Evolutionary conservation across 106 monocot genomes (phyloP).

Genomic region (Gastrodia elata): DNA sequence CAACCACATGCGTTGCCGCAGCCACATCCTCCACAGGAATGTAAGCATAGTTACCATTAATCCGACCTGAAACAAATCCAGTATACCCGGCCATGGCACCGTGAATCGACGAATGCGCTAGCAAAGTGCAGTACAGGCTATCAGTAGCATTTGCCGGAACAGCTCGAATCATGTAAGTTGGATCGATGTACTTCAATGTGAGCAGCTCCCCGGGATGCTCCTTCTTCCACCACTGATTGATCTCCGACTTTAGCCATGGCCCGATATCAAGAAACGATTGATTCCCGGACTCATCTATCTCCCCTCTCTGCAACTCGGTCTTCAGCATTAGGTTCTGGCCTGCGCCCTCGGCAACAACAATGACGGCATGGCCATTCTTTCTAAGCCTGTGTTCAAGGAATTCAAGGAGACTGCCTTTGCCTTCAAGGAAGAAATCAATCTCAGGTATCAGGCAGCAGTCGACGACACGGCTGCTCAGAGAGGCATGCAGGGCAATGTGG

Average conservation of each 20-base stretch:
- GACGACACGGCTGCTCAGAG: slow-evolving; percentile 72
- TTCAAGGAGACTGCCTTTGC: slow-evolving; percentile 67
- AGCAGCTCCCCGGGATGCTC: slow-evolving; percentile 51
- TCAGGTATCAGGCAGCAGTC: slow-evolving; percentile 91
- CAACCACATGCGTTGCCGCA: slow-evolving; percentile 39
- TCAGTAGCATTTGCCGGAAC: slow-evolving; percentile 79
- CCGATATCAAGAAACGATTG: slow-evolving; percentile 61
- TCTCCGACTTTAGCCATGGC: slow-evolving; percentile 57
- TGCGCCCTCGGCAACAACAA: slow-evolving; percentile 78
- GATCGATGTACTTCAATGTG: slow-evolving; percentile 91
- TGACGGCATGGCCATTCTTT: slow-evolving; percentile 59
- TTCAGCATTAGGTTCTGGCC: slow-evolving; percentile 61
- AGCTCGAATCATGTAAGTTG: slow-evolving; percentile 87
- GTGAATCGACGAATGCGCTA: slow-evolving; percentile 85
- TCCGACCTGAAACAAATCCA: slow-evolving; percentile 70
- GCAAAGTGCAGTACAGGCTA: slow-evolving; percentile 66
- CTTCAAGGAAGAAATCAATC: slow-evolving; percentile 65
- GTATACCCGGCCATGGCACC: slow-evolving; percentile 87
- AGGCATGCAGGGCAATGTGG: slow-evolving; percentile 75
- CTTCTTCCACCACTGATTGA: slow-evolving; percentile 68
- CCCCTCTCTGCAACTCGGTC: slow-evolving; percentile 25
- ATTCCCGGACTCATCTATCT: slow-evolving; percentile 75
- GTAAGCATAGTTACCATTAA: slow-evolving; percentile 80
- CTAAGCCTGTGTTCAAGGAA: slow-evolving; percentile 56
- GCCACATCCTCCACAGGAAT: slow-evolving; percentile 76